Percentiles rank a stretch among this genome's conserved stretches.
Conservation (phyloP, 225 moss, liverwort and hornwort species). For the Pseudisothecium myosuroides region DNA sequence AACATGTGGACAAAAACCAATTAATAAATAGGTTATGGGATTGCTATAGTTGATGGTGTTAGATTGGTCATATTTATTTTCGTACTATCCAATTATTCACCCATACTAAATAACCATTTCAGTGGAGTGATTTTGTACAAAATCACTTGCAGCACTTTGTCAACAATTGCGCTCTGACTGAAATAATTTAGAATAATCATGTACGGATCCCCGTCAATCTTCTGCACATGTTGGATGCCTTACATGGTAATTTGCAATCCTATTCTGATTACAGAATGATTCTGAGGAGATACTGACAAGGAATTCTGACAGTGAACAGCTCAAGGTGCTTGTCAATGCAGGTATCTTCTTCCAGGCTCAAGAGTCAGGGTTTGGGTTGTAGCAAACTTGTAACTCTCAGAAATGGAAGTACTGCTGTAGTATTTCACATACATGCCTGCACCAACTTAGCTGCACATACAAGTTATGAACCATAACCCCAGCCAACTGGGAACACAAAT, state of each 20-base stretch:
- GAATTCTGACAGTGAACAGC: not conserved
- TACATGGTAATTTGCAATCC: not conserved
- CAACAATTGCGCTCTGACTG: not conserved
- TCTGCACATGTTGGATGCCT: conserved; percentile 8
- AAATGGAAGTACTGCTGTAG: not conserved
- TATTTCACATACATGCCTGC: not conserved
- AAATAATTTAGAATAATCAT: not conserved
- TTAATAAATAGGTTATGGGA: too few species aligned
- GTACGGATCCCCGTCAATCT: not conserved
- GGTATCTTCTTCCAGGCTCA: not conserved
- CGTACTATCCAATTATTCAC: not conserved
- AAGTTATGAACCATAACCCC: not conserved
- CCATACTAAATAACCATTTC: not conserved
- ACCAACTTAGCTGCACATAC: not conserved
- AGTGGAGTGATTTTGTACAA: not conserved
- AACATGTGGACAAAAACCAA: too few species aligned
- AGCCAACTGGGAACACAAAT: not conserved
- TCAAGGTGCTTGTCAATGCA: not conserved
- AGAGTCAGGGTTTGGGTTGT: not conserved
- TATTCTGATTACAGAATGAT: not conserved
- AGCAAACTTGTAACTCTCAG: not conserved
- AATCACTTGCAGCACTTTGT: not conserved
- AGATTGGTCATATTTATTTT: not conserved
- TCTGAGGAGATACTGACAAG: not conserved
- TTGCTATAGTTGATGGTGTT: too few species aligned